Conservation (phyloP, 1,284 basidiomycete species). For the Naganishia cerealis region DNA sequence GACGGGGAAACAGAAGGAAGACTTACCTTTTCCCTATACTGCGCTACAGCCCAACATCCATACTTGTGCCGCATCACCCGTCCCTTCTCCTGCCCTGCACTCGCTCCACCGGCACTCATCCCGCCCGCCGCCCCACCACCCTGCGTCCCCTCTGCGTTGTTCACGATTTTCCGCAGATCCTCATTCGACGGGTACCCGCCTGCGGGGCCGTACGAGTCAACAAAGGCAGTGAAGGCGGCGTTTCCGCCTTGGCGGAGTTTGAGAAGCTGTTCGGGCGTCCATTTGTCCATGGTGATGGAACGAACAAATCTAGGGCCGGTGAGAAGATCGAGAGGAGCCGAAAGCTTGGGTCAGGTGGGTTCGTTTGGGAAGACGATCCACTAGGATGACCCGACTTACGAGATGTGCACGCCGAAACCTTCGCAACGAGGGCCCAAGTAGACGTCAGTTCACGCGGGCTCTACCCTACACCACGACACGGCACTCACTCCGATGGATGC, state of each 20-base stretch:
- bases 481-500: constrained; percentile 72
- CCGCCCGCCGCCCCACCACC: constrained; percentile 14
- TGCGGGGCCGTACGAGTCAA: constrained; percentile 64
- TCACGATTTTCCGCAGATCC: constrained; percentile 8
- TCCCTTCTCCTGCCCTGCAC: constrained; percentile 12
- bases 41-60: constrained; percentile 84
- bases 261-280: constrained; percentile 83
- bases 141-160: constrained; percentile 23
- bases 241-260: constrained; percentile 92
- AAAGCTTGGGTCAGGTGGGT: too few species aligned
- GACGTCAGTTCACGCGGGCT: too few species aligned
- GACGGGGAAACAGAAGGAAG: too few species aligned
- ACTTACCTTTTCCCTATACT: constrained; percentile 83
- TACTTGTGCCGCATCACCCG: constrained; percentile 70
- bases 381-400: constrained; percentile 33
- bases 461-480: neutral
- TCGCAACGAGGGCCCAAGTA: neutral
- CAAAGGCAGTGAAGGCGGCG: constrained; percentile 71
- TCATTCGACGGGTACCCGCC: constrained; percentile 42
- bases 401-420: constrained; percentile 68
- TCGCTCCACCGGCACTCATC: constrained; percentile 16
- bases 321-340: constrained; percentile 16
- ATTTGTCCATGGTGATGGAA: constrained; percentile 92
- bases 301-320: constrained; percentile 70
- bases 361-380: constrained; percentile 1